Conservation (phyloP, 2,329 filamentous ascomycete species). For the Diplodia sapinea region DNA sequence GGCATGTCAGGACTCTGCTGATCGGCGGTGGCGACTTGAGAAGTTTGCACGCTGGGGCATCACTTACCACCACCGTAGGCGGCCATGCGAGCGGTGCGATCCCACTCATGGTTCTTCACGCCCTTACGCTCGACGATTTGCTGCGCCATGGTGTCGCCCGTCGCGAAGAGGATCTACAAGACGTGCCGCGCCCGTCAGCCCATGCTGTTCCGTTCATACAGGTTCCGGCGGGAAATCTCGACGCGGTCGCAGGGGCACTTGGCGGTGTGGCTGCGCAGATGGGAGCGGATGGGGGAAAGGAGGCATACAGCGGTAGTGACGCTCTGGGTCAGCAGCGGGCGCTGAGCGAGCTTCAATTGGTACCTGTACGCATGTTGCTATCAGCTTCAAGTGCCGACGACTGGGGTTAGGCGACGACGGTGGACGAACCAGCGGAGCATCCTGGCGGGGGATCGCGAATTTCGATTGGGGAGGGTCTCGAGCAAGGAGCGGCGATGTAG, state of each 20-base stretch:
- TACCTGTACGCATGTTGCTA: constrained; percentile 65
- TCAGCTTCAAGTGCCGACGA: constrained; percentile 32
- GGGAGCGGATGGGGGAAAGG: not conserved
- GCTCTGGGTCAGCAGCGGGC: constrained; percentile 87
- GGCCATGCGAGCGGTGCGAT: constrained; percentile 77
- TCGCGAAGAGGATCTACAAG: constrained; percentile 78
- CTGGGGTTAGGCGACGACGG: constrained; percentile 33
- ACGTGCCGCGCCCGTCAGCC: constrained; percentile 2
- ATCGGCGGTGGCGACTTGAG: constrained; percentile 16
- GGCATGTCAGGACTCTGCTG: constrained; percentile 32
- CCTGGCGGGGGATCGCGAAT: constrained; percentile 34
- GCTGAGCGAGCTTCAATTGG: constrained; percentile 77
- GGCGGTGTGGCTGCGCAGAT: not conserved
- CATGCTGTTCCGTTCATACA: constrained; percentile 9
- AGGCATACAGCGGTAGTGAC: constrained; percentile 74
- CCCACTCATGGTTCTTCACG: constrained; percentile 71
- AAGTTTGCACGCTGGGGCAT: constrained; percentile 41
- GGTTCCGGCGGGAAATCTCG: constrained; percentile 8
- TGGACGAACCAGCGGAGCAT: constrained; percentile 53
- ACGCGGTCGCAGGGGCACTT: not conserved
- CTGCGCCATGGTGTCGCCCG: constrained; percentile 89
- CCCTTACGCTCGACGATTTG: constrained; percentile 86
- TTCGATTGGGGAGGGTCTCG: not conserved
- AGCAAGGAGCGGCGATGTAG: not conserved
- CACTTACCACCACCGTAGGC: constrained; percentile 73